These are phyloP conservation scores for Ascoidea asiatica DNA, from an alignment of 805 yeast species.

Conservation along the genomic window DNA sequence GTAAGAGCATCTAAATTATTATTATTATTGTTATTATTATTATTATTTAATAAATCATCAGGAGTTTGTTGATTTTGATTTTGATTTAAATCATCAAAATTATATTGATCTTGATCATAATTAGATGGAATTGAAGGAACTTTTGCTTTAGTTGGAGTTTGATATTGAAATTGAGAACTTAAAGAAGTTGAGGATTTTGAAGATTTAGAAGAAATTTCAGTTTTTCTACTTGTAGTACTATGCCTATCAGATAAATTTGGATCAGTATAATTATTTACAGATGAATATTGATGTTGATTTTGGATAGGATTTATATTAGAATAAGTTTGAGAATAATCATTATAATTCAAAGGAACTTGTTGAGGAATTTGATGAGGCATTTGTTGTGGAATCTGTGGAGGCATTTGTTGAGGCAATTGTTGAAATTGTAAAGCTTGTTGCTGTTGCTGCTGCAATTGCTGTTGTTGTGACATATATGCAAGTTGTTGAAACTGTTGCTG, in stretches of 20 bases:
- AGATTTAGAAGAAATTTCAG: too few species aligned
- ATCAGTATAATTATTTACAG: too few species aligned
- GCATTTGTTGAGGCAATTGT: conserved; percentile 1
- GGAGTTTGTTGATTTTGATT: neutral
- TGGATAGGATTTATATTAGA: neutral
- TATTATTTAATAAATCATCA: neutral
- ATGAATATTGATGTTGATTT: too few species aligned
- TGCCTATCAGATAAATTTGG: too few species aligned
- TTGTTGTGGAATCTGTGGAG: too few species aligned
- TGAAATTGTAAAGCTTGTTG: conserved; percentile 1
- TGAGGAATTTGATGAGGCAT: neutral
- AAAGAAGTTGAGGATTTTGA: too few species aligned
- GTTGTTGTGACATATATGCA: neutral
- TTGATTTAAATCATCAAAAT: neutral
- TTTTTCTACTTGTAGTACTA: too few species aligned
- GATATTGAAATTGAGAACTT: neutral
- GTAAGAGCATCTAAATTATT: too few species aligned
- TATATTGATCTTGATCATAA: too few species aligned
- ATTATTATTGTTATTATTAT: neutral
- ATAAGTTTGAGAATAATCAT: too few species aligned
- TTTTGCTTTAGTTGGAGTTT: neutral
- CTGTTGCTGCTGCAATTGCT: neutral
- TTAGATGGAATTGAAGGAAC: neutral
- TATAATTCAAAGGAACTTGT: neutral
- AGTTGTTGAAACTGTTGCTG: conserved; percentile 1